Evolutionary conservation across 164 flowering plant species (phyloP).

Genomic region (Stephania japonica): DNA sequence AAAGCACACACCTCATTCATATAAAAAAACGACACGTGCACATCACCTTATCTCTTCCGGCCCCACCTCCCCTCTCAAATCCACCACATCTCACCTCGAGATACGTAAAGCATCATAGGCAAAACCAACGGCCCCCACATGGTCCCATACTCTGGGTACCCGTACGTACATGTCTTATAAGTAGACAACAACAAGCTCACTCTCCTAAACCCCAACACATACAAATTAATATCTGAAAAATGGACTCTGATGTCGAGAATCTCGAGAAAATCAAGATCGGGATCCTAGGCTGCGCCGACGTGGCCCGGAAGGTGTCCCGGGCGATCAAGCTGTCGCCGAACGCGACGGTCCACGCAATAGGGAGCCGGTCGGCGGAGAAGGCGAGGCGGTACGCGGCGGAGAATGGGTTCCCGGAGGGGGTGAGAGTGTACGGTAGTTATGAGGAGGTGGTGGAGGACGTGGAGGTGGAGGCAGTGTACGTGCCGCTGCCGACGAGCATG

Average conservation of each 20-base stretch:
- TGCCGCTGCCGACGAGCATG: slow-evolving; percentile 36
- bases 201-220: neutral
- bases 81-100: neutral
- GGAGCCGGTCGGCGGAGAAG: slow-evolving; percentile 29
- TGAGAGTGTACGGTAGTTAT: slow-evolving; percentile 27
- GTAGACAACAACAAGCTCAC: neutral
- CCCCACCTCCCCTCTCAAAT: neutral
- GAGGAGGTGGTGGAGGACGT: slow-evolving; percentile 27
- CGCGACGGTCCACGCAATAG: slow-evolving; percentile 26
- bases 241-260: slow-evolving; percentile 6
- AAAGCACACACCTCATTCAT: neutral
- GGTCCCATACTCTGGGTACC: neutral
- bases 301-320: slow-evolving; percentile 26
- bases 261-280: slow-evolving; percentile 18
- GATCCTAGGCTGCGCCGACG: slow-evolving; percentile 33
- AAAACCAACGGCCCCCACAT: neutral
- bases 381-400: slow-evolving; percentile 21
- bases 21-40: neutral
- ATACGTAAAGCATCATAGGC: neutral
- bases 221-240: too few relatives aligned
- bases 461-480: slow-evolving; percentile 30
- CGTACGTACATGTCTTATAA: too few relatives aligned
- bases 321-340: slow-evolving; percentile 27
- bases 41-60: neutral
- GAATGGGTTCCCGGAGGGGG: slow-evolving; percentile 14